These are phyloP conservation scores for Arachis monticola DNA, from an alignment of 331 rosid species.

Conservation along the genomic window DNA sequence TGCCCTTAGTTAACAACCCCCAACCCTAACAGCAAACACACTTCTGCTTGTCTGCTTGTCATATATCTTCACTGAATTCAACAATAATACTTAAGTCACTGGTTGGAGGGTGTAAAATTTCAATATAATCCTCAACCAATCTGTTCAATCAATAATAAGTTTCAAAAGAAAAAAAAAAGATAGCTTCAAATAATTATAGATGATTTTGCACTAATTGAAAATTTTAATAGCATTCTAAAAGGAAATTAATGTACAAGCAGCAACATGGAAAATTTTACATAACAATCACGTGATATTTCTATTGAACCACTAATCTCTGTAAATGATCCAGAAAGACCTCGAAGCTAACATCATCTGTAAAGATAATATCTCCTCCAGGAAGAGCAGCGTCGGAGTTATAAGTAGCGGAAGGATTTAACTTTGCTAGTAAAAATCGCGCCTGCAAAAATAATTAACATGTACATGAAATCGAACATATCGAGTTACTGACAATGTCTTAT, in stretches of 20 bases:
- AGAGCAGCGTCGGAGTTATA: constrained; percentile 72
- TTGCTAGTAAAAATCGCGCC: constrained; percentile 95
- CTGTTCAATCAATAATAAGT: too few species aligned
- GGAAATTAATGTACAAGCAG: constrained; percentile 62
- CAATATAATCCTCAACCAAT: too few species aligned
- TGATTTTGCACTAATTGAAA: constrained; percentile 39
- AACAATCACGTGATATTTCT: constrained; percentile 39
- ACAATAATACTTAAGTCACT: neutral
- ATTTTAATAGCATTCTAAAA: constrained; percentile 19
- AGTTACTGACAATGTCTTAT: neutral
- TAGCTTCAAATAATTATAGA: constrained; percentile 39
- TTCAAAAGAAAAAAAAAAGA: too few species aligned
- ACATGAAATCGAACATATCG: constrained; percentile 22
- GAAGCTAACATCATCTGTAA: constrained; percentile 92
- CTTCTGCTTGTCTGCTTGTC: neutral
- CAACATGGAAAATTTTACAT: constrained; percentile 47
- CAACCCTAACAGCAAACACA: neutral
- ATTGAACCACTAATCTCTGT: constrained; percentile 95
- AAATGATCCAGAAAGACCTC: constrained; percentile 97
- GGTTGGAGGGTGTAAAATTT: constrained; percentile 6
- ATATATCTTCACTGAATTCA: neutral
- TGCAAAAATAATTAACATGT: constrained; percentile 35
- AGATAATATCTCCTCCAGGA: constrained; percentile 89
- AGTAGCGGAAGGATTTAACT: constrained; percentile 88
- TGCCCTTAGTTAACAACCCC: too few species aligned